phyloP scores from a whole-genome alignment of 2,329 filamentous ascomycete genomes.

The Cladophialophora psammophila region DNA sequence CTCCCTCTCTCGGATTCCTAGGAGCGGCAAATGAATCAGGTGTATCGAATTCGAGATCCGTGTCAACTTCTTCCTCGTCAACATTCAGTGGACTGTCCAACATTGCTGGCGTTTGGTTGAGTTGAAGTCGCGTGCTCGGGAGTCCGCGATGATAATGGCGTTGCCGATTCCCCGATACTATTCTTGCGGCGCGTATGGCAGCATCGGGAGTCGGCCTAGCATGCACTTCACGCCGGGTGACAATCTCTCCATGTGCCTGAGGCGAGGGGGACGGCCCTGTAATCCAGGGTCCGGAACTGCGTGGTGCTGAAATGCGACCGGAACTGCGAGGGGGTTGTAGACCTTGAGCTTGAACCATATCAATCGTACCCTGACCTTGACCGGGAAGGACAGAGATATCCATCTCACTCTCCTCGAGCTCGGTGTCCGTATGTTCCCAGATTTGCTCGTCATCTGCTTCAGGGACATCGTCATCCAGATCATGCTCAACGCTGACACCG shows the following conservation, averaged over 20 bases:
- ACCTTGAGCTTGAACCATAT: slow-evolving; percentile 11
- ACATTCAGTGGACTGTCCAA: slow-evolving; percentile 25
- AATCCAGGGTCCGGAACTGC: slow-evolving; percentile 32
- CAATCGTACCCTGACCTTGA: background rate
- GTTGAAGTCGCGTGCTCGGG: slow-evolving; percentile 9
- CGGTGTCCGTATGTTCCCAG: slow-evolving; percentile 81
- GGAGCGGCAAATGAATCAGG: slow-evolving; percentile 16
- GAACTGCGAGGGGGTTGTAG: slow-evolving; percentile 14
- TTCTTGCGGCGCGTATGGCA: slow-evolving; percentile 11
- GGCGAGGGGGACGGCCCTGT: slow-evolving; percentile 20
- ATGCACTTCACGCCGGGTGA: slow-evolving; percentile 5
- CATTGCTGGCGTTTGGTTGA: slow-evolving; percentile 26
- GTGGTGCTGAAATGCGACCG: slow-evolving; percentile 10
- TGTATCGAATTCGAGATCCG: slow-evolving; percentile 16
- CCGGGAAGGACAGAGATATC: slow-evolving; percentile 36
- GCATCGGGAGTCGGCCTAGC: slow-evolving; percentile 23
- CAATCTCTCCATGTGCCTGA: slow-evolving; percentile 4
- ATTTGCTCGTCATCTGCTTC: slow-evolving; percentile 64
- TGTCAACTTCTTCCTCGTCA: slow-evolving; percentile 17
- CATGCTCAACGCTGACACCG: slow-evolving; percentile 58
- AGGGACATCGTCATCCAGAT: slow-evolving; percentile 75
- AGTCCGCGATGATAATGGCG: slow-evolving; percentile 11
- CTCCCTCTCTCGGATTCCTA: background rate
- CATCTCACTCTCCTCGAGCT: slow-evolving; percentile 47
- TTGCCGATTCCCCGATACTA: slow-evolving; percentile 24